These are phyloP conservation scores for Otatea glauca DNA, from an alignment of 176 grass and related monocot species.

Conservation along the genomic window DNA sequence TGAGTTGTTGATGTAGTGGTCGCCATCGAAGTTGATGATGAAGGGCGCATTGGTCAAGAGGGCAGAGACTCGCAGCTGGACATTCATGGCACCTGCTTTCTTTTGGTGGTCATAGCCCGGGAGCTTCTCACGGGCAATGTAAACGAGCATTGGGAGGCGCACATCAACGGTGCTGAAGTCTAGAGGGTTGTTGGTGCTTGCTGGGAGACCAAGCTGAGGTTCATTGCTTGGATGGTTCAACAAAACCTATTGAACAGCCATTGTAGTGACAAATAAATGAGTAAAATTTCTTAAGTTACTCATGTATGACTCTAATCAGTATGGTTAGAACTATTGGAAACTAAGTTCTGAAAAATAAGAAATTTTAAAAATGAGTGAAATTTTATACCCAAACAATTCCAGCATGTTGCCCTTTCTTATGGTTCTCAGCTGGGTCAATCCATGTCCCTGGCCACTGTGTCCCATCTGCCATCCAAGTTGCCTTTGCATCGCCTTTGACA, in stretches of 20 bases:
- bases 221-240: neutral
- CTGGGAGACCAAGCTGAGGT: neutral
- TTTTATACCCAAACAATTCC: slow-evolving; percentile 19
- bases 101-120: slow-evolving; percentile 17
- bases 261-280: neutral
- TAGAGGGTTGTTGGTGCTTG: neutral
- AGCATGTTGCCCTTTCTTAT: neutral
- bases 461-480: slow-evolving; percentile 25
- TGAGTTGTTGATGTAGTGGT: slow-evolving; percentile 31
- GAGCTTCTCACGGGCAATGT: slow-evolving; percentile 15
- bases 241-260: neutral
- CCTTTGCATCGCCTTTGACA: neutral
- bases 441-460: slow-evolving; percentile 29
- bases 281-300: too few relatives aligned
- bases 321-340: too few relatives aligned
- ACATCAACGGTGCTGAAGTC: slow-evolving; percentile 20
- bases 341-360: too few relatives aligned
- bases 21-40: slow-evolving; percentile 30
- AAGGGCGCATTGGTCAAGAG: slow-evolving; percentile 20
- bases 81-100: slow-evolving; percentile 31
- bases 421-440: neutral
- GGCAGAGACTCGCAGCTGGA: slow-evolving; percentile 1
- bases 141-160: slow-evolving; percentile 17
- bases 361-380: neutral
- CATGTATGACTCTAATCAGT: too few relatives aligned